phyloP scores from a whole-genome alignment of 1,284 basidiomycete species.

The Golubevia pallescens region DNA sequence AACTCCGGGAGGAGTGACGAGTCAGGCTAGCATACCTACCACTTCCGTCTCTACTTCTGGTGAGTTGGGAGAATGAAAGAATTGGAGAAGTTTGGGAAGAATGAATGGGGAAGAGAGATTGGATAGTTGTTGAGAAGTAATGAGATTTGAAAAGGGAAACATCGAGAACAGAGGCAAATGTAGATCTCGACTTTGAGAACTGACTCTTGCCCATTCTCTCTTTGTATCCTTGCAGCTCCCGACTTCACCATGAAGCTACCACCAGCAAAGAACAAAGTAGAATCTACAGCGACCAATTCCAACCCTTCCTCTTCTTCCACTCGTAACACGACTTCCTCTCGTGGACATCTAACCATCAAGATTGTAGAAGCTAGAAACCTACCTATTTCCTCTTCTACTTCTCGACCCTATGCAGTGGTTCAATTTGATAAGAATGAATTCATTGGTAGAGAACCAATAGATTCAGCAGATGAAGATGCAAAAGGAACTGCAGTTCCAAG shows the following conservation, averaged over 20 bases:
- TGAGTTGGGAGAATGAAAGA: slow-evolving; percentile 5
- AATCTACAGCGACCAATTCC: slow-evolving; percentile 9
- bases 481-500: slow-evolving; percentile 13
- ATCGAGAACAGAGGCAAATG: background rate
- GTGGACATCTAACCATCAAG: slow-evolving; percentile 53
- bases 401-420: slow-evolving; percentile 54
- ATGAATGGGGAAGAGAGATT: background rate
- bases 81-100: background rate
- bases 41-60: slow-evolving; percentile 40
- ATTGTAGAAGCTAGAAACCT: slow-evolving; percentile 52
- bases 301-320: slow-evolving; percentile 17
- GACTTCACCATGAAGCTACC: slow-evolving; percentile 62
- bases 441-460: slow-evolving; percentile 55
- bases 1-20: slow-evolving; percentile 47
- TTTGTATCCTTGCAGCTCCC: slow-evolving; percentile 15
- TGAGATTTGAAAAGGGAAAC: background rate
- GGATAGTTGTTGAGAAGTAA: background rate
- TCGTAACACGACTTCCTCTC: slow-evolving; percentile 43
- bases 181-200: background rate
- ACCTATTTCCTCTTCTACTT: slow-evolving; percentile 22
- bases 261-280: slow-evolving; percentile 34
- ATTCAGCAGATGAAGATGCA: slow-evolving; percentile 31
- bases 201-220: background rate
- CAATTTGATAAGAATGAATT: slow-evolving; percentile 64
- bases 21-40: slow-evolving; percentile 44